A percentile compares a stretch with the other conserved stretches of the same genome.
Evolutionary conservation across 2,329 filamentous ascomycete genomes (phyloP).

Genomic region (Lecanosticta acicola): DNA sequence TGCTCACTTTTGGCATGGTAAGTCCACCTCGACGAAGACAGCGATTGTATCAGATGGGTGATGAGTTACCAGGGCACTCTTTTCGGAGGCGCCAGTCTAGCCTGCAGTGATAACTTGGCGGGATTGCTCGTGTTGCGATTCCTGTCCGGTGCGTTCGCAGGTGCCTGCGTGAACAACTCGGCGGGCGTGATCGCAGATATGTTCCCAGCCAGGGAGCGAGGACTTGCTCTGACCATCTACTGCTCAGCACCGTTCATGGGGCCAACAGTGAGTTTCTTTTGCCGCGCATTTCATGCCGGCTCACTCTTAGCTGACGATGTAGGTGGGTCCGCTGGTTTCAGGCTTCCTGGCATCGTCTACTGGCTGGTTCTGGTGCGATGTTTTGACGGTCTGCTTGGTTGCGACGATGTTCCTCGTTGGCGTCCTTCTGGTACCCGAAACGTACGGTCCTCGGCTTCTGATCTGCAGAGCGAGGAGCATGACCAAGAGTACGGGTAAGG

Average conservation of each 20-base stretch:
- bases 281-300: slow-evolving; percentile 45
- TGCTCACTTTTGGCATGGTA: too few relatives aligned
- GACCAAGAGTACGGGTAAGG: slow-evolving; percentile 42
- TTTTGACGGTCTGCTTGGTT: slow-evolving; percentile 55
- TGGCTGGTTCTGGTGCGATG: slow-evolving; percentile 62
- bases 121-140: slow-evolving; percentile 40
- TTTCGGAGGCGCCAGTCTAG: too few relatives aligned
- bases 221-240: slow-evolving; percentile 60
- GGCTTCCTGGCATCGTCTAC: slow-evolving; percentile 58
- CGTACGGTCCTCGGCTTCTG: slow-evolving; percentile 53
- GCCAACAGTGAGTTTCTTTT: too few relatives aligned
- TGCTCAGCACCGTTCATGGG: slow-evolving; percentile 61
- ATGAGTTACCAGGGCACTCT: too few relatives aligned
- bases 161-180: slow-evolving; percentile 37
- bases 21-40: too few relatives aligned
- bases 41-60: too few relatives aligned
- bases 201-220: slow-evolving; percentile 34
- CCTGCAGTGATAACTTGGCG: too few relatives aligned
- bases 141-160: slow-evolving; percentile 37
- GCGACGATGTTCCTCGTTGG: slow-evolving; percentile 53
- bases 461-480: slow-evolving; percentile 47
- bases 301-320: too few relatives aligned
- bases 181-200: slow-evolving; percentile 42
- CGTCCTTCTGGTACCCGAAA: slow-evolving; percentile 50
- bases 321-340: slow-evolving; percentile 59